Conservation (phyloP, 768 basidiomycete species). For the Crepidotus variabilis region DNA sequence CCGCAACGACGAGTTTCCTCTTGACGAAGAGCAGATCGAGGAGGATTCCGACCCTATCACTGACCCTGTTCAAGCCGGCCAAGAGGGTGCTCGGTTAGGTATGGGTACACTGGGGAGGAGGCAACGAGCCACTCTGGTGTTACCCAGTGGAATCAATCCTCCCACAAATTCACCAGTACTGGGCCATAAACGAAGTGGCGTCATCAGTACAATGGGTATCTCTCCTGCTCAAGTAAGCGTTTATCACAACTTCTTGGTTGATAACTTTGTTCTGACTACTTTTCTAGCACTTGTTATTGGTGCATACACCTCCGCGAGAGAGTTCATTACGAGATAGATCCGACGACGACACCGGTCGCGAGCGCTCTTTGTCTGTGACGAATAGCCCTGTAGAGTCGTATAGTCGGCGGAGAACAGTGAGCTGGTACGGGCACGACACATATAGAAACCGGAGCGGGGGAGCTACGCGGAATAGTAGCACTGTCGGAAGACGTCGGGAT, state of each 20-base stretch:
- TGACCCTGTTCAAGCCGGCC: slow-evolving; percentile 11
- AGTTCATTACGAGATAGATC: slow-evolving; percentile 20
- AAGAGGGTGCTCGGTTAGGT: slow-evolving; percentile 23
- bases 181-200: slow-evolving; percentile 50
- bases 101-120: slow-evolving; percentile 34
- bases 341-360: slow-evolving; percentile 28
- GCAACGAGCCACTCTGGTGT: slow-evolving; percentile 42
- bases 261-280: not conserved
- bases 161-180: slow-evolving; percentile 34
- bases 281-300: slow-evolving; percentile 57
- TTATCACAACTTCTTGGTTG: not conserved
- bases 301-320: slow-evolving; percentile 62
- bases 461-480: slow-evolving; percentile 21
- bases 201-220: slow-evolving; percentile 61
- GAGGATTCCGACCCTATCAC: slow-evolving; percentile 10
- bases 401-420: slow-evolving; percentile 34
- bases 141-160: slow-evolving; percentile 37
- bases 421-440: slow-evolving; percentile 36
- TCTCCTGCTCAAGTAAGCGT: slow-evolving; percentile 67
- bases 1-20: slow-evolving; percentile 20
- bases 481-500: slow-evolving; percentile 19
- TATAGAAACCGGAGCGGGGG: slow-evolving; percentile 16
- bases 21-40: slow-evolving; percentile 17
- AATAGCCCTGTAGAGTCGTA: slow-evolving; percentile 23
- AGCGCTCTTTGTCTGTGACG: slow-evolving; percentile 20